Conservation (phyloP, 805 yeast genomes). For the Sungouiozyma intestinalis region DNA sequence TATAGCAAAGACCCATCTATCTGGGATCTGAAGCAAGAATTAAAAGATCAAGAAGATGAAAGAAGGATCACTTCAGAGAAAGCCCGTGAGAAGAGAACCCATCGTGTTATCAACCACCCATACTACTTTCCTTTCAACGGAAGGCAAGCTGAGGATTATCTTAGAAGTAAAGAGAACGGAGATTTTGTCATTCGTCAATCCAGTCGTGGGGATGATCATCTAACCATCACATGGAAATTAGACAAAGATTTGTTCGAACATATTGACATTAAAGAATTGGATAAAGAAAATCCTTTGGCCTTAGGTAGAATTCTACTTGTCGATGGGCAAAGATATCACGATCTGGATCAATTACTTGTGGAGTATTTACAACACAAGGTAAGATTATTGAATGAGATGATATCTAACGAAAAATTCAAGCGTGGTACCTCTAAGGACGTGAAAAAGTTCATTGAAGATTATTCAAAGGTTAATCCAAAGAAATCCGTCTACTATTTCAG, state of each 20-base stretch:
- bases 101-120: slow-evolving; percentile 82
- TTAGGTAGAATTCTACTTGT: slow-evolving; percentile 52
- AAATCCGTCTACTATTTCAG: slow-evolving; percentile 87
- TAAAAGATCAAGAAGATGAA: slow-evolving; percentile 50
- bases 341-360: slow-evolving; percentile 86
- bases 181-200: slow-evolving; percentile 93
- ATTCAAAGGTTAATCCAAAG: slow-evolving; percentile 82
- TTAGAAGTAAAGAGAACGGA: slow-evolving; percentile 84
- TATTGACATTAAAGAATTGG: slow-evolving; percentile 70
- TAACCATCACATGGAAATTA: slow-evolving; percentile 94
- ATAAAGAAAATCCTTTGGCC: slow-evolving; percentile 50
- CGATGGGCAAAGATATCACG: slow-evolving; percentile 63
- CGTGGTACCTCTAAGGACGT: slow-evolving; percentile 68
- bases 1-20: slow-evolving; percentile 45
- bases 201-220: slow-evolving; percentile 75
- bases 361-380: slow-evolving; percentile 79
- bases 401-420: slow-evolving; percentile 79
- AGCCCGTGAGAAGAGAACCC: slow-evolving; percentile 53
- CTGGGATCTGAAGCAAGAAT: slow-evolving; percentile 77
- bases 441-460: slow-evolving; percentile 76
- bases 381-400: slow-evolving; percentile 73
- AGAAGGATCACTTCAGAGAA: slow-evolving; percentile 42
- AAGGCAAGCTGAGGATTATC: slow-evolving; percentile 82
- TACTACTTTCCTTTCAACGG: slow-evolving; percentile 74
- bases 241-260: slow-evolving; percentile 88